phyloP scores from a whole-genome alignment of 2,329 filamentous ascomycete genomes.

The Pseudogymnoascus sp. region DNA sequence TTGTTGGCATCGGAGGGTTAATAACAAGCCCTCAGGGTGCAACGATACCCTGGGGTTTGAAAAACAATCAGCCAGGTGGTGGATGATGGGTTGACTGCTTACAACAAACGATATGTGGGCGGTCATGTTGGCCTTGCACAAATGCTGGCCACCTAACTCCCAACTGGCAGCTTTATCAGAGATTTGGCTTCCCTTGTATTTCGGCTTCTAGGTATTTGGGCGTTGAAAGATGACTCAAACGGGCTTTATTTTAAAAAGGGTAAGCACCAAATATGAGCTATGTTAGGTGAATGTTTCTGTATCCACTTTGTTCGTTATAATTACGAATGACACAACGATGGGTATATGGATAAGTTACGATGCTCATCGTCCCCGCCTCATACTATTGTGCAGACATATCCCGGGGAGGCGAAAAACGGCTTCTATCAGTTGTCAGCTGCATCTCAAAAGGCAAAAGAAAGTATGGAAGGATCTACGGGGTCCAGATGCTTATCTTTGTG shows the following conservation, averaged over 20 bases:
- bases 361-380: not conserved
- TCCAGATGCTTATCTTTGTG: constrained; percentile 5
- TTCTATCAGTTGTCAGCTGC: constrained; percentile 1
- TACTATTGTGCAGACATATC: constrained; percentile 2
- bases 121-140: not conserved
- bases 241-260: not conserved
- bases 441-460: not conserved
- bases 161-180: not conserved
- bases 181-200: not conserved
- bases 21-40: not conserved
- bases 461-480: constrained; percentile 7
- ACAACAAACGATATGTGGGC: constrained; percentile 2
- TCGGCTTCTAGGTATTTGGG: not conserved
- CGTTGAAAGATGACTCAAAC: constrained; percentile 1
- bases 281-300: not conserved
- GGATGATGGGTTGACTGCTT: not conserved
- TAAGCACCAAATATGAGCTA: not conserved
- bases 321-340: not conserved
- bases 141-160: not conserved
- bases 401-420: not conserved
- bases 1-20: not conserved
- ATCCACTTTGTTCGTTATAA: not conserved
- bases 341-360: not conserved
- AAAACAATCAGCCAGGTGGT: not conserved
- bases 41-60: not conserved